Evolutionary conservation across 176 grass and related monocot genomes (phyloP), one percentile per base, ranked within the genome.

Genomic region (Musa acuminata): DNA sequence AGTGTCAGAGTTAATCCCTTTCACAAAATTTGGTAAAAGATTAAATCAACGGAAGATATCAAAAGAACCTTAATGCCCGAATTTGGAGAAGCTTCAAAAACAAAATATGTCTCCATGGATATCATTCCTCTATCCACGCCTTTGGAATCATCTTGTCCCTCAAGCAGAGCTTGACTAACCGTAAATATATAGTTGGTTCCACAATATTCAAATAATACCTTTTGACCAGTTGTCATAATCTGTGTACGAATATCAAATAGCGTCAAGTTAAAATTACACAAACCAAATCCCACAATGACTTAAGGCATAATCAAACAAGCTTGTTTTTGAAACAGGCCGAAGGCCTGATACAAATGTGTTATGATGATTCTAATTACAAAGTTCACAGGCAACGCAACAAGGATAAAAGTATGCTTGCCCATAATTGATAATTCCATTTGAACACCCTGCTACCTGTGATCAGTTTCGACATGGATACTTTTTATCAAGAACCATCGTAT

Each of bases 41-140:
- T 17, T 17, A 13, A 17, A 60, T n/a, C 12, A 52, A 49, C 22
- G 13, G 57, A 67, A 66, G 27, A 27, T 58, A 74, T 49, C 3
- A 53, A 72, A n/a, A n/a, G 9, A 55, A 98, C 86, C 95, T 98
- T 98, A 85, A 98, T 98, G 80, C 95, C 95, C 20, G 95, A 98
- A 80, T 90, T 98, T 80, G 88, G 80, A 74, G 84, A 85, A 66
- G 95, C 81, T 80, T 98, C 95, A 80, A 98, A 98, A 83, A 98
- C 86, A 75, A 98, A 85, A 64, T 93, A 98, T 35, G 95, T 98
- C 53, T 98, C 95, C 52, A 65, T 89, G 60, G 82, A 87, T 54
- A 98, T 77, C 50, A 89, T 84, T 57, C 95, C 95, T 94, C 90
- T 91, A 62, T 91, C 95, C 69, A 89, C 68, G 1, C 82, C 81